Evolutionary conservation across 768 basidiomycete genomes (phyloP).

Genomic region (Macrolepiota dolichaula): DNA sequence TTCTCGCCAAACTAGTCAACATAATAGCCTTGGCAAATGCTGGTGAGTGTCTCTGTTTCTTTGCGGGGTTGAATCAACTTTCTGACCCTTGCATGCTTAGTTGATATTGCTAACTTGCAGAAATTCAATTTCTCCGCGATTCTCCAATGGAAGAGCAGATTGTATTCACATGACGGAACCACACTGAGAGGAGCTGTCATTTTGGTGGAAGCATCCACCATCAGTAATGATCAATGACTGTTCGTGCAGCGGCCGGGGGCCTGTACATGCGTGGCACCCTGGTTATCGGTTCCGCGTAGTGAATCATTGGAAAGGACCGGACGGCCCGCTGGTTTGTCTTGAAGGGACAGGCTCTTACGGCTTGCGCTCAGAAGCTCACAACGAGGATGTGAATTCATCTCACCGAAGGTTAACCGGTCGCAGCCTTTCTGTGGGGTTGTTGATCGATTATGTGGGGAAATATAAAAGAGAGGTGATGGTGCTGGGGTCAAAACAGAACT

Average conservation of each 20-base stretch:
- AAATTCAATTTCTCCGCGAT: slow-evolving; percentile 10
- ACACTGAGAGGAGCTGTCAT: not conserved
- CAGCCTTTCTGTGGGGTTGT: not conserved
- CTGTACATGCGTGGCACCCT: not conserved
- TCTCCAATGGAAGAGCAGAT: not conserved
- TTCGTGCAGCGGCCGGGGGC: not conserved
- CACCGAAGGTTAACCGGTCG: not conserved
- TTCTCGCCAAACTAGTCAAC: not conserved
- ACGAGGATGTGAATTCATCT: slow-evolving; percentile 1
- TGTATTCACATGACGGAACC: slow-evolving; percentile 3
- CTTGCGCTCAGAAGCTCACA: slow-evolving; percentile 3
- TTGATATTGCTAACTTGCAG: not conserved
- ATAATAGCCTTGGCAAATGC: not conserved
- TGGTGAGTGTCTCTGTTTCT: not conserved
- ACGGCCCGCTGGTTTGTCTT: slow-evolving; percentile 8
- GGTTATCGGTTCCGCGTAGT: not conserved
- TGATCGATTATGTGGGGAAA: not conserved
- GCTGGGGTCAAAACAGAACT: slow-evolving; percentile 3
- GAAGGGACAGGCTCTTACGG: not conserved
- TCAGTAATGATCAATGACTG: not conserved
- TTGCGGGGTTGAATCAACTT: not conserved
- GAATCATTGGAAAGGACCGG: not conserved
- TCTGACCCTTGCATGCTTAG: not conserved
- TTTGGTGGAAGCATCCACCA: not conserved
- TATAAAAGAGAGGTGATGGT: slow-evolving; percentile 6